These are phyloP conservation scores for Neurospora intermedia DNA, from an alignment of 495 filamentous ascomycete genomes.

Conservation along the genomic window DNA sequence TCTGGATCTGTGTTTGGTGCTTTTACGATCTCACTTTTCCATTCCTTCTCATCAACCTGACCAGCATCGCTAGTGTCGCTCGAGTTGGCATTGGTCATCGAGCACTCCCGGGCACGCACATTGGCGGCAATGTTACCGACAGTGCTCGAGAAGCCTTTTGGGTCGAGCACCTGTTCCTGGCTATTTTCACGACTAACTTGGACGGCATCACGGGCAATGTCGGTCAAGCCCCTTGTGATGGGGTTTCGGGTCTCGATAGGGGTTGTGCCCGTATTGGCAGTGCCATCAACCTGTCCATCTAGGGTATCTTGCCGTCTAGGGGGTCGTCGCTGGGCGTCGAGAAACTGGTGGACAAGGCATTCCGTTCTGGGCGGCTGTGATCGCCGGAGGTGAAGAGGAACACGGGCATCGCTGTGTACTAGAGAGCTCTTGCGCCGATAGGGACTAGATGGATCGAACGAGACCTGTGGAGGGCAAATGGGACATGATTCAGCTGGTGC, in stretches of 20 bases:
- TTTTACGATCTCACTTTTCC: slow-evolving; percentile 26
- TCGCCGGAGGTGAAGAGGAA: slow-evolving; percentile 28
- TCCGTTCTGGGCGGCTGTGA: slow-evolving; percentile 45
- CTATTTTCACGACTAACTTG: slow-evolving; percentile 21
- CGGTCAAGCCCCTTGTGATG: background rate
- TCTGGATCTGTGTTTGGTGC: slow-evolving; percentile 9
- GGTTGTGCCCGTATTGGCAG: background rate
- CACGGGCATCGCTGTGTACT: slow-evolving; percentile 43
- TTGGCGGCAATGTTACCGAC: background rate
- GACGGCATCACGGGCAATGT: background rate
- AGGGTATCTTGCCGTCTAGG: background rate
- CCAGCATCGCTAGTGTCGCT: slow-evolving; percentile 12
- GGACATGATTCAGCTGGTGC: background rate
- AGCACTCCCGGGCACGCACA: background rate
- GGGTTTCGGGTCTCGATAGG: background rate
- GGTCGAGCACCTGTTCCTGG: slow-evolving; percentile 21
- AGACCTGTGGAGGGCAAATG: slow-evolving; percentile 43
- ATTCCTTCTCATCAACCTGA: slow-evolving; percentile 35
- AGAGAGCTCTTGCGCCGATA: slow-evolving; percentile 82
- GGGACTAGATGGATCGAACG: slow-evolving; percentile 58
- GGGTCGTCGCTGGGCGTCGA: slow-evolving; percentile 42
- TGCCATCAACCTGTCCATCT: background rate
- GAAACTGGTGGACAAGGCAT: slow-evolving; percentile 76
- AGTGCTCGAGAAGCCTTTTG: slow-evolving; percentile 17
- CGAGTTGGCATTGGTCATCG: background rate